Evolutionary conservation across 1,284 basidiomycete species (phyloP).

Genomic region (Coniophora puteana): DNA sequence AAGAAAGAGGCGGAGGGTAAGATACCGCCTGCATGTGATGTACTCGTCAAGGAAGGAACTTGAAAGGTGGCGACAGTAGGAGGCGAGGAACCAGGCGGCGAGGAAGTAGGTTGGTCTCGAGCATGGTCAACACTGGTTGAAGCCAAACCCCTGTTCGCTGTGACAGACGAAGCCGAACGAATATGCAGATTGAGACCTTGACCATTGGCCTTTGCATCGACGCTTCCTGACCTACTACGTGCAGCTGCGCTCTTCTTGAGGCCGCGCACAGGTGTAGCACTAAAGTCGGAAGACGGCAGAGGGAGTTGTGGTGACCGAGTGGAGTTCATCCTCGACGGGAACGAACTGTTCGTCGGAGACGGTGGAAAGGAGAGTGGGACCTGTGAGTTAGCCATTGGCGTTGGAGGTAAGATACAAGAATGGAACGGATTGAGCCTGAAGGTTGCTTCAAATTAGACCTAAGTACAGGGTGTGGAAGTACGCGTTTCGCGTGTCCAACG

Average conservation of each 20-base stretch:
- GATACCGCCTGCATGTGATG: constrained; percentile 68
- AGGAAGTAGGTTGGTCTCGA: constrained; percentile 22
- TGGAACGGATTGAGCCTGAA: no score
- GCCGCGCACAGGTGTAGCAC: constrained; percentile 10
- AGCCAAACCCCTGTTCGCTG: constrained; percentile 1
- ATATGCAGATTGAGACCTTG: constrained; percentile 2
- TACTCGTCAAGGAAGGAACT: constrained; percentile 11
- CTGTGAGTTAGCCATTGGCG: constrained; percentile 8
- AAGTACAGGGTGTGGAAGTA: no score
- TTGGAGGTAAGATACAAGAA: constrained; percentile 2
- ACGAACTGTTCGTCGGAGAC: constrained; percentile 2
- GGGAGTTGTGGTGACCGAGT: constrained; percentile 12
- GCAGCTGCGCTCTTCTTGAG: constrained; percentile 7
- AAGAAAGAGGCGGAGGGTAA: constrained; percentile 75
- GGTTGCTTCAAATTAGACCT: no score
- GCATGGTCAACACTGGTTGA: no score
- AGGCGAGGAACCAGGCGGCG: constrained; percentile 29
- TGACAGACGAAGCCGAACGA: constrained; percentile 8
- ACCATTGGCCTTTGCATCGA: constrained; percentile 7
- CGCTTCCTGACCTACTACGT: constrained; percentile 10
- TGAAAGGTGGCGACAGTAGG: constrained; percentile 24
- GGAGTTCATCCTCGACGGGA: constrained; percentile 5
- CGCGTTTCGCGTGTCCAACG: no score
- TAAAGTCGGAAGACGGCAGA: constrained; percentile 13
- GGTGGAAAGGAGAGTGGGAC: constrained; percentile 10